A percentile compares a stretch with the other conserved stretches of the same genome.
phyloP scores from a whole-genome alignment of 1,284 basidiomycete genomes.

The Heterobasidion parviporum region DNA sequence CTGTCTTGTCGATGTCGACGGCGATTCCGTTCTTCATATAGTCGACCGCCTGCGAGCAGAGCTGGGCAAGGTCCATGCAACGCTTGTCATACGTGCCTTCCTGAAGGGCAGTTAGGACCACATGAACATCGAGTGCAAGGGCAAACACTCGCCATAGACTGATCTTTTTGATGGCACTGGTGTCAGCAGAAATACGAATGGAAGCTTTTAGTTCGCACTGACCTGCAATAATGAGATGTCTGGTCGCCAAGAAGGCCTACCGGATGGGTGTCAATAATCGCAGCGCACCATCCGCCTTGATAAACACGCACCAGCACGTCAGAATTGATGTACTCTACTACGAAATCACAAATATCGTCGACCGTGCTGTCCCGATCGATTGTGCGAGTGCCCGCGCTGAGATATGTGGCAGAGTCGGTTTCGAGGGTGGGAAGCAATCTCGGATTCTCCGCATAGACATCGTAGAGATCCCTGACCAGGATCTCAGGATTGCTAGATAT shows the following conservation, averaged over 20 bases:
- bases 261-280: background rate
- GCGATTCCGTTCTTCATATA: conserved; percentile 67
- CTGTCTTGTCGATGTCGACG: conserved; percentile 43
- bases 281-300: background rate
- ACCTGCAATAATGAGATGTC: conserved; percentile 71
- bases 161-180: conserved; percentile 33
- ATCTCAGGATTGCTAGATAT: background rate
- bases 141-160: conserved; percentile 42
- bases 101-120: conserved; percentile 23
- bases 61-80: conserved; percentile 56
- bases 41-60: conserved; percentile 65
- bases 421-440: conserved; percentile 42
- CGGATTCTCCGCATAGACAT: conserved; percentile 28
- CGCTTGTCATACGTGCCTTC: conserved; percentile 54
- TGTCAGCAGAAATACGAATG: background rate
- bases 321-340: conserved; percentile 77
- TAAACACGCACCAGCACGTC: conserved; percentile 52
- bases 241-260: conserved; percentile 57
- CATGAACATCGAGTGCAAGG: background rate
- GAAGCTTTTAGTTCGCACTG: conserved; percentile 14
- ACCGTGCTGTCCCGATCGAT: conserved; percentile 48
- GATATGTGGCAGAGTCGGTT: conserved; percentile 47
- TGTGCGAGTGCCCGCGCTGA: conserved; percentile 19
- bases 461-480: conserved; percentile 24
- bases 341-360: conserved; percentile 73